Evolutionary conservation across 225 moss, liverwort and hornwort species (phyloP), one percentile per base, ranked within the genome.

Genomic region (Pseudoscleropodium purum): DNA sequence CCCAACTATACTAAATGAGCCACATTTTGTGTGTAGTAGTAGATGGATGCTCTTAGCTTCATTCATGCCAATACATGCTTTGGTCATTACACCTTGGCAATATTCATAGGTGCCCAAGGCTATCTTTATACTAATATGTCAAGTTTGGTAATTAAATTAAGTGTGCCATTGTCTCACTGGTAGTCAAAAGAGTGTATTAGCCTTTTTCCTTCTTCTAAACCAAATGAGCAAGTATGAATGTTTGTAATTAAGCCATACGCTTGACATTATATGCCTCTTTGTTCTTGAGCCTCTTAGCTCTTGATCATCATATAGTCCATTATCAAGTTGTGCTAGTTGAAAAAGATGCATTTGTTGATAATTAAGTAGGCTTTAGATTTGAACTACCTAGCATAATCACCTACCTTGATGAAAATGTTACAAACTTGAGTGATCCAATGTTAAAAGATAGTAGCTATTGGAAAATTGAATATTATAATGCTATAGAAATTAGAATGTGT

Each of bases 221-320:
- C 7, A 70, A 25, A 26, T 29, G 6, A 45, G 17, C 2, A 29
- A 2, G 45, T 17, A 30, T 29, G 25, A 29, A 45, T 45, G 45
- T 73, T 45, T 29, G 3, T 74, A 2, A 27, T 43, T 29, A 74
- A 43, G 74, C 3, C 3, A 73, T 73, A 30, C 2, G 18, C 18
- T 74, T 30, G 0, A 27, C 15, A 72, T 72, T 15, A 15, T 16
- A 5, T 43, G 8, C 15, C 5, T 72, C 26, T 1, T 41, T 2
- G 3, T 4, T 41, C 3, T 26, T 4, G 5, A 41, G 8, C 15
- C 5, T 72, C 41, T 0, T 41, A 1, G 5, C 8, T 41, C 5
- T 26, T 3, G 5, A 41, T 41, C 43, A 18, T 30, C 2, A 47
- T 47, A 29, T 30, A 30, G 17, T 47, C 30, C 6, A 47, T 29